Conservation (phyloP, 2,329 filamentous ascomycete genomes). For the Zasmidium angulare region DNA sequence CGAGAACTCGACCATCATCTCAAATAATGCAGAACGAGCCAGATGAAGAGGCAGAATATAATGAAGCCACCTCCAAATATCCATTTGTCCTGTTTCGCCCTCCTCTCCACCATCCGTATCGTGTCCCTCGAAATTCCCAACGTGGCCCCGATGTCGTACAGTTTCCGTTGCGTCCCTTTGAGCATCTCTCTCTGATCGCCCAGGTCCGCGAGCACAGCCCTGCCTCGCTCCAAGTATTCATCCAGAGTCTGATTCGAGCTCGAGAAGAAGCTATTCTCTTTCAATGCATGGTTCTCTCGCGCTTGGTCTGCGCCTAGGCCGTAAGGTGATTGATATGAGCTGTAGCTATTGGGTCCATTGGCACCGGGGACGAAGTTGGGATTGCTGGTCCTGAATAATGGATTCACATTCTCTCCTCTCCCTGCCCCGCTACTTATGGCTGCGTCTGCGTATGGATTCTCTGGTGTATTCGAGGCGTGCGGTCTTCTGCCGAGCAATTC, state of each 20-base stretch:
- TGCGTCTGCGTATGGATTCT: constrained; percentile 83
- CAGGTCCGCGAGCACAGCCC: constrained; percentile 85
- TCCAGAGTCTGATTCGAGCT: constrained; percentile 83
- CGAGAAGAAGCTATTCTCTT: constrained; percentile 85
- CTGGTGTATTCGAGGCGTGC: constrained; percentile 68
- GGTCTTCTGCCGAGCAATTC: constrained; percentile 85
- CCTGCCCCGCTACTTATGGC: constrained; percentile 35
- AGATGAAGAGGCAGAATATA: constrained; percentile 88
- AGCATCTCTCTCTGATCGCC: constrained; percentile 89
- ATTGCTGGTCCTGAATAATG: constrained; percentile 38
- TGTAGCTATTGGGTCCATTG: constrained; percentile 42
- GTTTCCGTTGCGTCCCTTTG: constrained; percentile 85
- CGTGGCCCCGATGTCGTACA: constrained; percentile 93
- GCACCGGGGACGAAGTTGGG: constrained; percentile 35
- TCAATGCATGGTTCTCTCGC: constrained; percentile 76
- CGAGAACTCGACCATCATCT: constrained; percentile 52
- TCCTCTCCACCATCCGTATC: constrained; percentile 91
- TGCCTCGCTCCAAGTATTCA: constrained; percentile 87
- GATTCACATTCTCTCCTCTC: constrained; percentile 34
- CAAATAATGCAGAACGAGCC: constrained; percentile 82
- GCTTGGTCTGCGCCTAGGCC: constrained; percentile 32
- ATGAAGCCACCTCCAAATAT: constrained; percentile 88
- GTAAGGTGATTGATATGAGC: constrained; percentile 37
- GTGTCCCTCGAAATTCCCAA: constrained; percentile 92
- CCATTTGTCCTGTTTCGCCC: constrained; percentile 95